Base-by-base conservation (phyloP, 352 stramenopile genomes). In the Phytophthora boehmeriae region DNA sequence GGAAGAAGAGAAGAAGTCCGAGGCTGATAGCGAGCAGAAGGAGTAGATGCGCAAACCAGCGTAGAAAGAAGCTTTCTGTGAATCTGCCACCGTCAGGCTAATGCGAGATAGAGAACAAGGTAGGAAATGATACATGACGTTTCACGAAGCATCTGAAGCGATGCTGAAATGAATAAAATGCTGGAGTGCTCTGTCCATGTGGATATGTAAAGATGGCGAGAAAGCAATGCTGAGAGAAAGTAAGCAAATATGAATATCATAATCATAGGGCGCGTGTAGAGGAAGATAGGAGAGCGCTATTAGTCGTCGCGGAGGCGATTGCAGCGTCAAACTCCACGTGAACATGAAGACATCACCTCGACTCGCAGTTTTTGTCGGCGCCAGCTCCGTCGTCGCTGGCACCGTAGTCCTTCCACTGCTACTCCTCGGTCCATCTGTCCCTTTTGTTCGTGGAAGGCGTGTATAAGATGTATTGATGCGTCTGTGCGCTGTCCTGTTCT, bases 1-100 rank as follows among this genome's bases (percentile, higher is more conserved):
- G 28, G 90, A 95, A 48, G 77, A 89, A 61, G 32, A 58, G 52
- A 19, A 68, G 36, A 27, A 43, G 17, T 4, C 10, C 10, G 44
- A 73, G 25, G 20, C 14, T 1, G 17, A 46, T 16, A 43, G 61
- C 16, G 39, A 65, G 9, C 78, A 68, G 47, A 83, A 79, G 48
- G 68, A 87, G 23, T 76, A 80, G 30, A 6, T 22, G 17, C 23
- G n/a, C 34, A 44, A 8, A 63, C 23, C 22, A 27, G 22, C 3
- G 36, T 63, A 57, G 17, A 63, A 30, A 13, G n/a, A 44, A 43
- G 35, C 19, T 46, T 36, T 41, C 42, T 47, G 17, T 41, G 28
- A 36, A 19, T 23, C 14, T 44, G 38, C 14, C 8, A 4, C 10
- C 14, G 14, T 9, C 34, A 13, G 34, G 9, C 34, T 13, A 30